Base-by-base conservation (phyloP, 306 rosid species). In the Sicyos baderoa region DNA sequence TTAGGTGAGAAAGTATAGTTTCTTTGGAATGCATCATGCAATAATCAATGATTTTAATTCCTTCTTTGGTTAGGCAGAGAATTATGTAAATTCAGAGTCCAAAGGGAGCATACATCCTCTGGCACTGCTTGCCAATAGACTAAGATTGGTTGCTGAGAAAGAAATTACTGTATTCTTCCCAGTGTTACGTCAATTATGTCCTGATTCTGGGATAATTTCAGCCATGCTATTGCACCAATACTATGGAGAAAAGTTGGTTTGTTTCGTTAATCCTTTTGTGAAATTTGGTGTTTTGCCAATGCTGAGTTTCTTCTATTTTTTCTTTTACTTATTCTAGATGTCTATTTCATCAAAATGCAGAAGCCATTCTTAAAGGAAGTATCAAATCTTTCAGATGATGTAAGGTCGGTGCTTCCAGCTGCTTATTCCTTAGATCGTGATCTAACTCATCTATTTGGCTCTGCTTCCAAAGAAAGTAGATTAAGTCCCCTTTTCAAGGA, bases 221-320 rank as follows among this genome's bases (percentile, higher is more conserved):
- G 84, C 86, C 37, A 67, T 57, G 71, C 71, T 16, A 54, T 74
- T 82, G 74, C 86, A 79, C 71, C 81, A 74, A 65, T 70, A 69
- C 61, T 84, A 79, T 79, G 81, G 86, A 72, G 82, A 75, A 70
- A 77, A 60, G 68, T 81, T 84, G 86, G 89, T 84, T 74, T 68
- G 86, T 79, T 71, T 9, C 22, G 19, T 74, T 32, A 19, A 49
- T n/a, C 40, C 19, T 44, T 74, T 13, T 17, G 53, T 45, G 19
- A 40, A 55, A 19, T 51, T 64, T 53, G 47, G 32, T 35, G 32
- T 75, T 72, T 59, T 19, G 15, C 25, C 45, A 10, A 53, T 57
- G 70, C 42, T 60, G 55, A 72, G 5, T 42, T 16, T 37, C 47
- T 10, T 27, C 35, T 54, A 32, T 57, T 55, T 52, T 18, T 44